phyloP scores from a whole-genome alignment of 2,329 filamentous ascomycete genomes.

The Daldinia sp. region DNA sequence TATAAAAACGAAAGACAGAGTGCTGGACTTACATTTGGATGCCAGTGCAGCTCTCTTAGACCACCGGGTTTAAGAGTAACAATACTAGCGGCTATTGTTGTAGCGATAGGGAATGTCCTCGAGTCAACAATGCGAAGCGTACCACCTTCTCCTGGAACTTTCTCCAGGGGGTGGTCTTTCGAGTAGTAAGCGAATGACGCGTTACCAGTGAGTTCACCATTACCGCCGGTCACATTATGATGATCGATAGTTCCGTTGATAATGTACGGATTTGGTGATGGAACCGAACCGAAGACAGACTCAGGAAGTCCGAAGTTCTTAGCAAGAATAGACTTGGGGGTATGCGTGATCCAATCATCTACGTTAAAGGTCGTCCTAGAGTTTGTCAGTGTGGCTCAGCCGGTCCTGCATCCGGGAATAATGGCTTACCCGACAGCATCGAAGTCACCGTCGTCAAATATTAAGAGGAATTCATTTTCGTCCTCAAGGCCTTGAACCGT shows the following conservation, averaged over 20 bases:
- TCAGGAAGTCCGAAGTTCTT: conserved; percentile 76
- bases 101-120: conserved; percentile 74
- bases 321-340: conserved; percentile 71
- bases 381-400: background rate
- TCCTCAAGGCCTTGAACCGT: conserved; percentile 74
- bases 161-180: conserved; percentile 65
- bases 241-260: conserved; percentile 66
- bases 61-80: conserved; percentile 73
- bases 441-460: conserved; percentile 76
- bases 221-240: conserved; percentile 60
- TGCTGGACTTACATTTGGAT: conserved; percentile 67
- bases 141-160: conserved; percentile 71
- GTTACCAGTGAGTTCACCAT: conserved; percentile 65
- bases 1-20: background rate
- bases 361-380: conserved; percentile 77
- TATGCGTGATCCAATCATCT: conserved; percentile 77
- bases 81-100: conserved; percentile 73
- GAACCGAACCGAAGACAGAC: conserved; percentile 70
- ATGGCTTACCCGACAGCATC: conserved; percentile 66
- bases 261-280: conserved; percentile 71
- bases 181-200: conserved; percentile 73
- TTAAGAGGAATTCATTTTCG: conserved; percentile 75
- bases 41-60: conserved; percentile 76
- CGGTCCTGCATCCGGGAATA: background rate
- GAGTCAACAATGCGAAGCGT: conserved; percentile 74